Evolutionary conservation across 2,329 filamentous ascomycete species (phyloP).

Genomic region (Clonostachys sp.): DNA sequence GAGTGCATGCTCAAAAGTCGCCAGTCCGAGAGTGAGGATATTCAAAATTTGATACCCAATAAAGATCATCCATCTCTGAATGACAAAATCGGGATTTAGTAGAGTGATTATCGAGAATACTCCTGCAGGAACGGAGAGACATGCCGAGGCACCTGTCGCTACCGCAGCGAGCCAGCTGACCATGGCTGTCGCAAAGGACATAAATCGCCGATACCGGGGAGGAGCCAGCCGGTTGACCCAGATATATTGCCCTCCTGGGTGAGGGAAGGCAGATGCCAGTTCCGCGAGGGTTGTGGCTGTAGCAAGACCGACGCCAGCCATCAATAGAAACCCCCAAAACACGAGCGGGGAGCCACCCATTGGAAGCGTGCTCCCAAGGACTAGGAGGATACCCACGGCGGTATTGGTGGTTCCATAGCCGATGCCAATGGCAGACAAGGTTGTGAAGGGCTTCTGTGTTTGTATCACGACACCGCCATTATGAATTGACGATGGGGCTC

Average conservation of each 20-base stretch:
- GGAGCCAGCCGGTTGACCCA: constrained; percentile 16
- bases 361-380: background rate
- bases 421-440: too few species aligned
- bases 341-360: too few species aligned
- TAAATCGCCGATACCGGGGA: constrained; percentile 4
- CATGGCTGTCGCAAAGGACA: constrained; percentile 14
- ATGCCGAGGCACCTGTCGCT: constrained; percentile 13
- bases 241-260: constrained; percentile 19
- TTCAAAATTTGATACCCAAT: constrained; percentile 16
- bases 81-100: constrained; percentile 13
- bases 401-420: too few species aligned
- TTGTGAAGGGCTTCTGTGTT: too few species aligned
- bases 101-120: constrained; percentile 11
- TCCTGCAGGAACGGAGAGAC: constrained; percentile 12
- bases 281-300: constrained; percentile 14
- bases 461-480: too few species aligned
- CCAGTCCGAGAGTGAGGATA: constrained; percentile 5
- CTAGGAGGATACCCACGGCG: too few species aligned
- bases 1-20: constrained; percentile 3
- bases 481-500: too few species aligned
- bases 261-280: constrained; percentile 18
- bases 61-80: constrained; percentile 17
- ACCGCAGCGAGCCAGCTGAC: constrained; percentile 18
- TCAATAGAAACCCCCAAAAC: constrained; percentile 16
- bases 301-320: constrained; percentile 13